Conservation (phyloP, 2,329 filamentous ascomycete species). For the Chaetomium sp. region DNA sequence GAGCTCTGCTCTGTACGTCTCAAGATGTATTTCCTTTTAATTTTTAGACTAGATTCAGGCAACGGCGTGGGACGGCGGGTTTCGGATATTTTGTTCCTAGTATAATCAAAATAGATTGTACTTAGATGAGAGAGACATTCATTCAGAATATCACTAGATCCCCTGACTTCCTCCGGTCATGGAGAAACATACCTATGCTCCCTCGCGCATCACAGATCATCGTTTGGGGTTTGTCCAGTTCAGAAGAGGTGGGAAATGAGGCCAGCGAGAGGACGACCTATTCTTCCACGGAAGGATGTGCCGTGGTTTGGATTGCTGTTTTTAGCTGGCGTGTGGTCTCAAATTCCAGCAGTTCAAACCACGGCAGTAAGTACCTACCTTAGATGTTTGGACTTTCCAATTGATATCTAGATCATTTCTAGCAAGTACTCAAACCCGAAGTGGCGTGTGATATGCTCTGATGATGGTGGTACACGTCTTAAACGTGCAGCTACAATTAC, state of each 20-base stretch:
- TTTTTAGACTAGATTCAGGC: conserved; percentile 21
- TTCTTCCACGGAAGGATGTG: no score
- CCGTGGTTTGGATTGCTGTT: conserved; percentile 1
- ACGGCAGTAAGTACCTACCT: not conserved
- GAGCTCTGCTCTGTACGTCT: not conserved
- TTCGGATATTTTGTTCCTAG: not conserved
- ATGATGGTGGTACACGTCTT: not conserved
- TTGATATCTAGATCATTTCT: not conserved
- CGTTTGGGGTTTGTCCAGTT: no score
- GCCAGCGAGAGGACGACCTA: no score
- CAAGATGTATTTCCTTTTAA: conserved; percentile 17
- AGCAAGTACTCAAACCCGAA: not conserved
- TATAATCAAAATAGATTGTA: not conserved
- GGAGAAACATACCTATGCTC: no score
- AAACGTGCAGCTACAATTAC: not conserved
- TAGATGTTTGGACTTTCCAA: not conserved
- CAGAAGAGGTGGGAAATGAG: no score
- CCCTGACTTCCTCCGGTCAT: not conserved
- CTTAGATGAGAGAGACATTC: no score
- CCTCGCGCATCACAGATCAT: no score
- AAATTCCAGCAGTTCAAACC: not conserved
- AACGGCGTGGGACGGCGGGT: not conserved
- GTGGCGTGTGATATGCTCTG: not conserved
- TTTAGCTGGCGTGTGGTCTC: not conserved
- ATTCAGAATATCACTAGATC: no score